phyloP scores from a whole-genome alignment of 2,329 filamentous ascomycete species.

The Epicoccum sorghinum region DNA sequence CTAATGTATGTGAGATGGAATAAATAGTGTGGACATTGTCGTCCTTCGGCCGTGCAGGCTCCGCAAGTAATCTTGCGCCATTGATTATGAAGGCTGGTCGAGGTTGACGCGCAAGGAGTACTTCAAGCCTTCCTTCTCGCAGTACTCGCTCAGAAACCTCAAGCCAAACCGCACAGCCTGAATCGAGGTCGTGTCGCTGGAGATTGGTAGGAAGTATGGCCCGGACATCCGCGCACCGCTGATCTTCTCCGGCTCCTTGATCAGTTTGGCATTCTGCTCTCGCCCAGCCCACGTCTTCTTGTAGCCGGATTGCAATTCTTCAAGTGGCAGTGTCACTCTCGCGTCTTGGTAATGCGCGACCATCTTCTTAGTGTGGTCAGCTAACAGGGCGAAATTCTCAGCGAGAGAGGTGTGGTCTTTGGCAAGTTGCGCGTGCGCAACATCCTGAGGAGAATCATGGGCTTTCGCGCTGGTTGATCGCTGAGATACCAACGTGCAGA shows the following conservation, averaged over 20 bases:
- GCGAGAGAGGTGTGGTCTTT: constrained; percentile 28
- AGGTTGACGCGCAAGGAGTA: constrained; percentile 37
- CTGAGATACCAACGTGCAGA: constrained; percentile 43
- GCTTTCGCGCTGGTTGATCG: constrained; percentile 23
- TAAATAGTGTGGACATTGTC: neutral
- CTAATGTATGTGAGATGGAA: neutral
- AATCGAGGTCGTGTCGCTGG: constrained; percentile 49
- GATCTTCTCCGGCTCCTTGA: constrained; percentile 42
- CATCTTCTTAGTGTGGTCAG: constrained; percentile 37
- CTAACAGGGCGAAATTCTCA: constrained; percentile 36
- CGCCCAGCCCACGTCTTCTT: constrained; percentile 47
- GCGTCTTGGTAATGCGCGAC: constrained; percentile 37
- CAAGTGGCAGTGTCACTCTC: constrained; percentile 36
- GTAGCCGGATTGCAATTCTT: constrained; percentile 46
- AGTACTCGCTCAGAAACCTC: constrained; percentile 52
- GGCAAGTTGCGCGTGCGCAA: constrained; percentile 28
- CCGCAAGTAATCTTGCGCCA: neutral
- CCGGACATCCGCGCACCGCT: constrained; percentile 43
- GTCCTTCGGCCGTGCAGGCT: neutral
- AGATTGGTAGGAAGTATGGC: constrained; percentile 50
- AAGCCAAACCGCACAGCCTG: constrained; percentile 53
- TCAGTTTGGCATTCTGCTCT: constrained; percentile 25
- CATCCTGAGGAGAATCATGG: constrained; percentile 39
- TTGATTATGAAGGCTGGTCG: constrained; percentile 31
- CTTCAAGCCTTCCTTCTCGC: constrained; percentile 40